Base-by-base conservation (phyloP, 2,329 filamentous ascomycete genomes). In the Fusarium sp. region DNA sequence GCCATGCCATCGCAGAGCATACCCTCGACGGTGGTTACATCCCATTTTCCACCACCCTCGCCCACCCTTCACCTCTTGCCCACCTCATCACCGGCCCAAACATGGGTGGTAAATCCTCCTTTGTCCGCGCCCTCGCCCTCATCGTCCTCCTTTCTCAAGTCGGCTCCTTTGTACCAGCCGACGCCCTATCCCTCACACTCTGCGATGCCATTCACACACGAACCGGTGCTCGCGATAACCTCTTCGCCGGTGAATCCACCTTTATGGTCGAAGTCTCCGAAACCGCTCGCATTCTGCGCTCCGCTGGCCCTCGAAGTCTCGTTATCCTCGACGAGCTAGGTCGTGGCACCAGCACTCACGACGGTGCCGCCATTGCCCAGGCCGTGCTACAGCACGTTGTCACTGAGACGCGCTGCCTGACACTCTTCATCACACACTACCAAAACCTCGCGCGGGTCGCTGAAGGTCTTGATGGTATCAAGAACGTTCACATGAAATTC, bases 71-170 rank as follows among this genome's bases (percentile, higher is more conserved):
- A 1, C 87, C 89, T 0, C 87, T 92, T 7, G 93, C 94, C 4
- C 88, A 98, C 72, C 90, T 98, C 58, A 91, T 99, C 74, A 99
- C 96, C 0, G 96, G 96, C 0, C 96, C 96, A 31, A 99, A 99
- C 82, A 99, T 99, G 96, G 96, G 96, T 74, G 96, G 96, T 58
- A 99, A 99, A 78, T 97, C 94, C n/a, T 96, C 92, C 60, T 99
- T 97, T 79, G 95, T 99, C 22, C 93, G 96, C 54, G 93, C 95
- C 71, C 90, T 97, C 44, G 95, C 96, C 11, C 88, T 99, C 8
- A 94, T 98, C 67, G 88, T 92, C 48, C 95, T 99, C 74, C 95
- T 99, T 83, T 94, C 94, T 9, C 96, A 99, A 77, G 92, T 98
- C 68, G 96, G 96, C 51, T 97, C 93, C 38, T 99, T 95, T 79